Evolutionary conservation across 305 asterid species (phyloP).

Genomic region (Lippia alba): DNA sequence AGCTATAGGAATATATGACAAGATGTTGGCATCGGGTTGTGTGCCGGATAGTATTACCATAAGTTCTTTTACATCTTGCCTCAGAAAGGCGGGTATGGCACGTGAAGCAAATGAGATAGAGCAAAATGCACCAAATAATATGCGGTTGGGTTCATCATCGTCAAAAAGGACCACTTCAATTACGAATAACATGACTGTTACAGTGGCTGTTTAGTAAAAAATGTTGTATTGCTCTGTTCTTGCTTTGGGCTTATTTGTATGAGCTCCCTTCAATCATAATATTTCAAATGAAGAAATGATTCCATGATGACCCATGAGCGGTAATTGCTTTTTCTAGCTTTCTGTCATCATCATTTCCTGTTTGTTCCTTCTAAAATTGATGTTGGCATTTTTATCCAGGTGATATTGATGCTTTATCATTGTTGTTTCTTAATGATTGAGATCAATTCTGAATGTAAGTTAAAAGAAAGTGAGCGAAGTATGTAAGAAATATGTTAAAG

Average conservation of each 20-base stretch:
- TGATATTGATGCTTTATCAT: slow-evolving; percentile 23
- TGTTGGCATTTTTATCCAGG: slow-evolving; percentile 10
- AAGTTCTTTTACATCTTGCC: slow-evolving; percentile 63
- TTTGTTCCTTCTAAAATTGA: background rate
- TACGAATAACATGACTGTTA: slow-evolving; percentile 44
- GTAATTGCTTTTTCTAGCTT: slow-evolving; percentile 32
- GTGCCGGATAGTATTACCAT: slow-evolving; percentile 67
- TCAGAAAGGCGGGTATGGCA: slow-evolving; percentile 88
- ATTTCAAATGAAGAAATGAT: slow-evolving; percentile 18
- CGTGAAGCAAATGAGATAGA: slow-evolving; percentile 73
- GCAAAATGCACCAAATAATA: slow-evolving; percentile 41
- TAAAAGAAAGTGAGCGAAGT: slow-evolving; percentile 3
- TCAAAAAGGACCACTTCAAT: slow-evolving; percentile 38
- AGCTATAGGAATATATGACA: slow-evolving; percentile 63
- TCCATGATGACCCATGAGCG: slow-evolving; percentile 25
- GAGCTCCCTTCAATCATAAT: slow-evolving; percentile 28
- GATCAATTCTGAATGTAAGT: background rate
- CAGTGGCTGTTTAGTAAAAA: slow-evolving; percentile 56
- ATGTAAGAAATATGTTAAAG: background rate
- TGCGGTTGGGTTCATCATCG: slow-evolving; percentile 41
- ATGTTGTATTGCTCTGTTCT: slow-evolving; percentile 26
- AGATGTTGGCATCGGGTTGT: slow-evolving; percentile 77
- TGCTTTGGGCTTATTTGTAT: slow-evolving; percentile 22
- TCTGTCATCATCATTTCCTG: slow-evolving; percentile 15
- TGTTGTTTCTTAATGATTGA: slow-evolving; percentile 24